Conservation (phyloP, 2,329 filamentous ascomycete species). For the Chrysoporthe cubensis region DNA sequence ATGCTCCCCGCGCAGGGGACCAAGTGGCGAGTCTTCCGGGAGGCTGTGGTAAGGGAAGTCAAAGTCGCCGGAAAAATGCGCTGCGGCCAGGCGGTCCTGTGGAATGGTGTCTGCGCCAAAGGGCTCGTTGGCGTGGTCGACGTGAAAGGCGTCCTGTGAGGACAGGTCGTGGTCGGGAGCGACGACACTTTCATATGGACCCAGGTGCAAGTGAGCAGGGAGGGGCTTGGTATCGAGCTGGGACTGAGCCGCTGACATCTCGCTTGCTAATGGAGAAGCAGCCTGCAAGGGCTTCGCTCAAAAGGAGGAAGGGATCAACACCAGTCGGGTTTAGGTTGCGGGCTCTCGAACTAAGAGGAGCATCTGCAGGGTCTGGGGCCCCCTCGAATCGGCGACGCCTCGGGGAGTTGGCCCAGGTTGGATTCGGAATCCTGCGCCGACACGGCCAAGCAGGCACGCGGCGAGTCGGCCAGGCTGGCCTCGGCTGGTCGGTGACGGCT, state of each 20-base stretch:
- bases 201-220: slow-evolving; percentile 38
- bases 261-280: slow-evolving; percentile 32
- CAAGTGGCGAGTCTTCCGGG: slow-evolving; percentile 47
- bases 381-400: slow-evolving; percentile 20
- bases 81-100: slow-evolving; percentile 47
- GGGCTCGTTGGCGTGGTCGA: slow-evolving; percentile 39
- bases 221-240: slow-evolving; percentile 40
- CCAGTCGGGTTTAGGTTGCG: slow-evolving; percentile 22
- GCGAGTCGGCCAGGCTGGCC: background rate
- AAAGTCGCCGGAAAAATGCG: slow-evolving; percentile 56
- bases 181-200: slow-evolving; percentile 39
- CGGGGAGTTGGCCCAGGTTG: slow-evolving; percentile 18
- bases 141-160: slow-evolving; percentile 40
- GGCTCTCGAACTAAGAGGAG: slow-evolving; percentile 17
- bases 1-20: slow-evolving; percentile 43
- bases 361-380: slow-evolving; percentile 20
- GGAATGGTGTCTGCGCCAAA: background rate
- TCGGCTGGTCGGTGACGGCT: background rate
- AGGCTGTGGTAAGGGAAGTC: slow-evolving; percentile 54
- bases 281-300: slow-evolving; percentile 25
- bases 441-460: background rate
- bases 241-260: slow-evolving; percentile 46
- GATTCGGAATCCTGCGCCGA: slow-evolving; percentile 13
- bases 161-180: slow-evolving; percentile 36
- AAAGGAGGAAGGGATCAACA: slow-evolving; percentile 29